Evolutionary conservation across 2,329 filamentous ascomycete species (phyloP).

Genomic region (Coniochaeta sp.): DNA sequence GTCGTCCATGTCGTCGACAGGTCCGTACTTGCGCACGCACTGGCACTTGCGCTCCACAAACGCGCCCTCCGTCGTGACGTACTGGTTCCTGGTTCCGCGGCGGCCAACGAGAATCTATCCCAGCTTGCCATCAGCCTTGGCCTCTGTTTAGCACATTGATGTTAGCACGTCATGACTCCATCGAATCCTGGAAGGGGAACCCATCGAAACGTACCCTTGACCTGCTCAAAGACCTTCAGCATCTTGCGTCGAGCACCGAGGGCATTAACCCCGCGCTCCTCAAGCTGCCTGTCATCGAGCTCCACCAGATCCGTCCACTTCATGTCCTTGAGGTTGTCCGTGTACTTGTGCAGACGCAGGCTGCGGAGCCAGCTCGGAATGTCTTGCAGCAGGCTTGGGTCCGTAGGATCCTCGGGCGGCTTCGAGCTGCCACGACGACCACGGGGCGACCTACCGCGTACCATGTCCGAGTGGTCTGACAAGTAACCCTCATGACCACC

Average conservation of each 20-base stretch:
- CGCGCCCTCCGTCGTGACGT: not conserved
- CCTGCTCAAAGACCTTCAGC: slow-evolving; percentile 98
- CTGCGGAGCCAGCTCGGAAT: slow-evolving; percentile 95
- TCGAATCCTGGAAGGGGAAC: not conserved
- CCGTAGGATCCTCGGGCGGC: slow-evolving; percentile 94
- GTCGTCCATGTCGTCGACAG: not conserved
- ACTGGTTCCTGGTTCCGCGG: slow-evolving; percentile 1
- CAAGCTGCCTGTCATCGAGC: slow-evolving; percentile 86
- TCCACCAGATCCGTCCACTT: slow-evolving; percentile 92
- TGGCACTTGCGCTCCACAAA: not conserved
- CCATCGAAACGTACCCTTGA: slow-evolving; percentile 55
- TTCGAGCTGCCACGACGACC: slow-evolving; percentile 92
- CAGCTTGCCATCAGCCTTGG: slow-evolving; percentile 67
- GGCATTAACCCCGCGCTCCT: slow-evolving; percentile 89
- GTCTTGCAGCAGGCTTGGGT: slow-evolving; percentile 82
- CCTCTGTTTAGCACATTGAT: slow-evolving; percentile 40
- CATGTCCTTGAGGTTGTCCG: slow-evolving; percentile 94
- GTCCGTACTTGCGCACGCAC: not conserved
- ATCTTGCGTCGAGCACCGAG: slow-evolving; percentile 94
- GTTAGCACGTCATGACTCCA: not conserved
- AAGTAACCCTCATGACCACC: slow-evolving; percentile 76
- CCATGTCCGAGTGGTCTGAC: slow-evolving; percentile 89
- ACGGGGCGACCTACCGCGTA: slow-evolving; percentile 82
- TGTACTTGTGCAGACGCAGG: slow-evolving; percentile 95
- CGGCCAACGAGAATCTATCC: slow-evolving; percentile 22